Conservation (phyloP, 139 green algal genomes). For the Chlorella sp. region DNA sequence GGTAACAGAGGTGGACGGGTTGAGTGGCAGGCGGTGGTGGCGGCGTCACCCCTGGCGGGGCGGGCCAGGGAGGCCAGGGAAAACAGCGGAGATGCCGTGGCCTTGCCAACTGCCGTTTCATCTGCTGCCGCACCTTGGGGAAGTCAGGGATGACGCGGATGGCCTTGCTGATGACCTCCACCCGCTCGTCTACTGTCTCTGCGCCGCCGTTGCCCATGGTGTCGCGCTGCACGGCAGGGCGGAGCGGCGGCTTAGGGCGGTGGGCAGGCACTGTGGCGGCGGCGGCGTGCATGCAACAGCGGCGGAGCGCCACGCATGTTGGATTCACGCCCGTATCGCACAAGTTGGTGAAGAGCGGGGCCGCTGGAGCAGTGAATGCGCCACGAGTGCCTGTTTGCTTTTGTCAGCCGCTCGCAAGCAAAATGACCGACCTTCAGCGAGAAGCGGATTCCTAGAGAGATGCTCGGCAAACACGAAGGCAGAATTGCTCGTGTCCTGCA, state of each 20-base stretch:
- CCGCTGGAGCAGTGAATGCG: too few relatives aligned
- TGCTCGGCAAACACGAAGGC: too few relatives aligned
- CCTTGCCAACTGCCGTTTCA: too few relatives aligned
- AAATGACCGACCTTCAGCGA: too few relatives aligned
- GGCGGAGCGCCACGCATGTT: neutral
- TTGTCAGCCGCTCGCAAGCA: too few relatives aligned
- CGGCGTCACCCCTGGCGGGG: too few relatives aligned
- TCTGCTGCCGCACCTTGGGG: slow-evolving; percentile 65
- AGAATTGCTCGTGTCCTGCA: too few relatives aligned
- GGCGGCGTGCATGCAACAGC: neutral
- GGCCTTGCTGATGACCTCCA: slow-evolving; percentile 39
- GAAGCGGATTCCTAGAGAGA: too few relatives aligned
- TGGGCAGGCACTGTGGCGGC: neutral
- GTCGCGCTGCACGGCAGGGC: neutral
- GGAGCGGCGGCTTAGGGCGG: too few relatives aligned
- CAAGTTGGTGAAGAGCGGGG: too few relatives aligned
- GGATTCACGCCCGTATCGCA: neutral
- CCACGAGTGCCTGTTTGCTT: too few relatives aligned
- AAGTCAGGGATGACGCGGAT: slow-evolving; percentile 88
- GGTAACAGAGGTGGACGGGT: neutral
- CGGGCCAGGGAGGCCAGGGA: neutral
- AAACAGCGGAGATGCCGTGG: neutral
- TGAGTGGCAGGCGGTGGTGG: too few relatives aligned
- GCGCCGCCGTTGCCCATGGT: slow-evolving; percentile 3
- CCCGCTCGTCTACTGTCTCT: slow-evolving; percentile 6